phyloP scores from a whole-genome alignment of 768 basidiomycete species.

The Russula brevipes region DNA sequence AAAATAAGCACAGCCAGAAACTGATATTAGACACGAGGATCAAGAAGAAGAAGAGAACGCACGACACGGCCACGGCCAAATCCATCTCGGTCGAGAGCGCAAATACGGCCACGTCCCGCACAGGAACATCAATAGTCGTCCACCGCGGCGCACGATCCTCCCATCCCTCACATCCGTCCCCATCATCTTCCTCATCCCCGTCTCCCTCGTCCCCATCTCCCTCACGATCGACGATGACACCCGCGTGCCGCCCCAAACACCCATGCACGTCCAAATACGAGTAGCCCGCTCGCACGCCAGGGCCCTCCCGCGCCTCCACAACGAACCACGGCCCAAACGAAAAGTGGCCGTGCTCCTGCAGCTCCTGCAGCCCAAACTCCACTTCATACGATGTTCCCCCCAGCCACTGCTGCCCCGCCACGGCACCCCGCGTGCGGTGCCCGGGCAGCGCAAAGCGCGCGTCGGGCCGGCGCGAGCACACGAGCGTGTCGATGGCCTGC shows the following conservation, averaged over 20 bases:
- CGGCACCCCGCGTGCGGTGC: too few relatives aligned
- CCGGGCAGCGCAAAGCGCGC: background rate
- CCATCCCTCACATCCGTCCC: background rate
- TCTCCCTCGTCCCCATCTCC: background rate
- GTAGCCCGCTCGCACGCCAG: background rate
- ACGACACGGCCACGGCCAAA: constrained; percentile 1
- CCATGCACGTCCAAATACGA: background rate
- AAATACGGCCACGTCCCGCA: background rate
- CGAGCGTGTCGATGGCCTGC: background rate
- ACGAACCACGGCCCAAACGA: constrained; percentile 1
- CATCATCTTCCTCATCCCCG: background rate
- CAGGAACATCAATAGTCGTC: background rate
- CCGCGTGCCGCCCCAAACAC: background rate
- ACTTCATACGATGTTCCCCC: too few relatives aligned
- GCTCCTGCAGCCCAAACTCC: background rate
- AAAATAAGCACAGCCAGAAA: too few relatives aligned
- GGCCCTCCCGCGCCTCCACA: background rate
- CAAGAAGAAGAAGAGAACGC: background rate
- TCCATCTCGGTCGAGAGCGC: constrained; percentile 1
- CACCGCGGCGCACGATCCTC: background rate
- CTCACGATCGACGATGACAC: too few relatives aligned
- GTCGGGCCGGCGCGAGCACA: background rate
- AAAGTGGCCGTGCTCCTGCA: background rate
- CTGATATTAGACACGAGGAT: too few relatives aligned
- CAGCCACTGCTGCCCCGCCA: too few relatives aligned